Base-by-base conservation (phyloP, 202 grass and related monocot species). In the Schoenoplectus triqueter region DNA sequence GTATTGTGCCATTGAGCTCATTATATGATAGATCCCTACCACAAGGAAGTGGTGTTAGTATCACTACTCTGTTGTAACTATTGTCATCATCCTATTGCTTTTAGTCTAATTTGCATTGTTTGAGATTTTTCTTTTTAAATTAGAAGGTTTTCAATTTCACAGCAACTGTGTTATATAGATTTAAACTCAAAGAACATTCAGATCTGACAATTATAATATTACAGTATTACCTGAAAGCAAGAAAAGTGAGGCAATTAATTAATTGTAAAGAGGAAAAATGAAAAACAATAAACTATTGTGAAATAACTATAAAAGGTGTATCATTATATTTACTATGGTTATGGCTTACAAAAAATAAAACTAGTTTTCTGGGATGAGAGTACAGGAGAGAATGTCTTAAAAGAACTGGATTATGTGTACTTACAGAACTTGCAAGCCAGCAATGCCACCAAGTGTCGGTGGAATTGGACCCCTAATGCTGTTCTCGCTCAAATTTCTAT, bases 401-500 rank as follows among this genome's bases (percentile, higher is more conserved):
- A 14, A 77, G 51, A 77, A 77, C 40, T 77, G 51, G 51, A 77
- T 5, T 6, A 57, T 76, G 44, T 88, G 42, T 48, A 91, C 96
- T 92, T 88, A 99, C 96, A 99, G 69, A 81, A 94, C 69, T 92
- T 94, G 84, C 75, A 99, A 81, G 4, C 84, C 86, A n/a, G 88
- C 66, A 78, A 99, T 91, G 9, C 83, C 90, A 84, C 92, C 93
- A 77, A 99, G 81, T 83, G 93, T 88, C 64, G 56, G 56, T 61
- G 96, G 96, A 84, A 99, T 96, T 69, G 85, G 64, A 11, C 96
- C 91, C 80, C 80, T 89, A 67, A 99, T 89, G 75, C 86, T 91
- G 87, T 99, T 99, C 64, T 87, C 75, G 13, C 93, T 99, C 55
- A 99, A 90, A 84, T 99, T 99, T 94, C 96, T 99, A 78, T 84